These are phyloP conservation scores for Malania oleifera DNA, from an alignment of 164 flowering plant species.

Conservation along the genomic window DNA sequence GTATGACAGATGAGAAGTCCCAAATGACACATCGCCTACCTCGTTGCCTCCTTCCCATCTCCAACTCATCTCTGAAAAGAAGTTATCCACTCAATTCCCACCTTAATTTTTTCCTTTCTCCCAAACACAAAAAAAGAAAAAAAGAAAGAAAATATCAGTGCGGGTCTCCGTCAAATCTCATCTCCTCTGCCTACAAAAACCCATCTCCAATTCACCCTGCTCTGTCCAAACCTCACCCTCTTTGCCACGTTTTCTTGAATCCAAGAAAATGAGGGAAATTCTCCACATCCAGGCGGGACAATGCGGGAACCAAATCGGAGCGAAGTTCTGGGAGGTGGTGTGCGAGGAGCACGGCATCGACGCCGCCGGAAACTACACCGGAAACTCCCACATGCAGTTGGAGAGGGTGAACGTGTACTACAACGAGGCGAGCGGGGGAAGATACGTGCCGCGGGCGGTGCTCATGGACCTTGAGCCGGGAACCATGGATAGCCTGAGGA, in stretches of 20 bases:
- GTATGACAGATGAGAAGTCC: too few species aligned
- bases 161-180: conserved; percentile 14
- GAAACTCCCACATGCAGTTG: conserved; percentile 32
- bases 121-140: neutral
- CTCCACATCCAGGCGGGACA: conserved; percentile 66
- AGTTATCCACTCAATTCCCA: conserved; percentile 30
- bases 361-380: conserved; percentile 31
- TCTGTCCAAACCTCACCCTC: too few species aligned
- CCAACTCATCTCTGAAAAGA: conserved; percentile 40
- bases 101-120: conserved; percentile 3
- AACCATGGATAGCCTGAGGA: conserved; percentile 52
- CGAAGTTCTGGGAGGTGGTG: conserved; percentile 59
- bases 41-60: conserved; percentile 27
- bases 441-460: conserved; percentile 60
- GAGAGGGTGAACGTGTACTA: conserved; percentile 60
- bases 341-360: conserved; percentile 58
- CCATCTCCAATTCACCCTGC: conserved; percentile 9
- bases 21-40: conserved; percentile 3
- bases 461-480: conserved; percentile 65
- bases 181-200: conserved; percentile 18
- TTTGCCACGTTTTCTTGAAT: too few species aligned
- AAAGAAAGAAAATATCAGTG: conserved; percentile 6
- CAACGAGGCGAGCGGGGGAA: conserved; percentile 57
- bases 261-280: conserved; percentile 56
- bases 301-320: conserved; percentile 65